phyloP scores from a whole-genome alignment of 139 green algal genomes.

The Nannochloris sp. region DNA sequence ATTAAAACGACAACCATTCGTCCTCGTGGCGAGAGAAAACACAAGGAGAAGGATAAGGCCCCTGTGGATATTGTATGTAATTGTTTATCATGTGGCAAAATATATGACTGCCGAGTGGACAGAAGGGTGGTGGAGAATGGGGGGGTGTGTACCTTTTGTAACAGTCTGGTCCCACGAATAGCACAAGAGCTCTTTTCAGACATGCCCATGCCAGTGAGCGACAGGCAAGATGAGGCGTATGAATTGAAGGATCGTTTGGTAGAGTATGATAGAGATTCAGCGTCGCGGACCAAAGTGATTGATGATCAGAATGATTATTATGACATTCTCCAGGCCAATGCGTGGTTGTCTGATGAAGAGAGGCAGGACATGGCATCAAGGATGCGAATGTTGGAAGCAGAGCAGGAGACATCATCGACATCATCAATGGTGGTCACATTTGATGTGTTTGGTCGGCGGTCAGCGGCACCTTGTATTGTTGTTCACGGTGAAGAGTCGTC shows the following conservation, averaged over 20 bases:
- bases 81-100: constrained; percentile 77
- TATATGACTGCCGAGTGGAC: constrained; percentile 58
- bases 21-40: no score
- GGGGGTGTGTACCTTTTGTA: constrained; percentile 64
- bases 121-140: constrained; percentile 41
- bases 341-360: constrained; percentile 79
- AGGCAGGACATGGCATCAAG: constrained; percentile 40
- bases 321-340: constrained; percentile 78
- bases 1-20: no score
- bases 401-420: constrained; percentile 38
- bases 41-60: no score
- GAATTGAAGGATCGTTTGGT: constrained; percentile 22
- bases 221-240: background rate
- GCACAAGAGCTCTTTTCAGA: no score
- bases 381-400: constrained; percentile 28
- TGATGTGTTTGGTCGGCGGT: constrained; percentile 69
- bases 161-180: no score
- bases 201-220: background rate
- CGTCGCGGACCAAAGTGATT: constrained; percentile 76
- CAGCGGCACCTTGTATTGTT: constrained; percentile 8
- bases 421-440: constrained; percentile 59
- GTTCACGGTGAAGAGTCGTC: constrained; percentile 3
- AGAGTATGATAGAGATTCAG: constrained; percentile 67
- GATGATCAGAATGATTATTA: constrained; percentile 94
- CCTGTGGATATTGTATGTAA: constrained; percentile 31